Evolutionary conservation across 2,329 filamentous ascomycete genomes (phyloP).

Genomic region (Aspergillus fumigatus): DNA sequence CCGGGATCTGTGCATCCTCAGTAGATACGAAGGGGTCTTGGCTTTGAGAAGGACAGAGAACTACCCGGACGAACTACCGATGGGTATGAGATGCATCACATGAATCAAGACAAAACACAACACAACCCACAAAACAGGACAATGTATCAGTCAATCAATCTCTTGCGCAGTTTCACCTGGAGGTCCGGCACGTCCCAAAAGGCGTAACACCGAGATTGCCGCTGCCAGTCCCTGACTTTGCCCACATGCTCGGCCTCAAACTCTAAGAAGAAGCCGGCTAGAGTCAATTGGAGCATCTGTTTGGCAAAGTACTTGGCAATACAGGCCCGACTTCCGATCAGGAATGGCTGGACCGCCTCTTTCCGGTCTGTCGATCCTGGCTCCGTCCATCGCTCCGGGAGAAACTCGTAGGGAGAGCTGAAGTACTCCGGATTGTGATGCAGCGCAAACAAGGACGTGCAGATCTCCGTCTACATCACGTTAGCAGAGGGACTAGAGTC

Average conservation of each 20-base stretch:
- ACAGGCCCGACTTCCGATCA: conserved; percentile 22
- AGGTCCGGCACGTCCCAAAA: conserved; percentile 25
- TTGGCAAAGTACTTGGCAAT: conserved; percentile 25
- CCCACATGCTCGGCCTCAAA: conserved; percentile 22
- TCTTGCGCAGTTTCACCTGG: conserved; percentile 11
- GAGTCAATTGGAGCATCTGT: conserved; percentile 22
- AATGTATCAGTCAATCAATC: neutral
- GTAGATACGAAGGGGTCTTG: too few relatives aligned
- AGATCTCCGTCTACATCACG: conserved; percentile 19
- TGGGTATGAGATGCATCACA: too few relatives aligned
- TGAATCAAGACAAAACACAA: too few relatives aligned
- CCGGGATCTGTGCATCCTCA: too few relatives aligned
- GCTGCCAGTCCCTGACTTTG: conserved; percentile 19
- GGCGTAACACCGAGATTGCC: conserved; percentile 21
- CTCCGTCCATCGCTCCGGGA: conserved; percentile 32
- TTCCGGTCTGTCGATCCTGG: conserved; percentile 16
- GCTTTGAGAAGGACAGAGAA: neutral
- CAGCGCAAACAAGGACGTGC: conserved; percentile 25
- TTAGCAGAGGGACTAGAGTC: too few relatives aligned
- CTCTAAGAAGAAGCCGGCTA: conserved; percentile 21
- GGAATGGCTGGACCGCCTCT: conserved; percentile 21
- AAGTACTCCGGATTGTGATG: conserved; percentile 31
- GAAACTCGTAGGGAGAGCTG: conserved; percentile 22
- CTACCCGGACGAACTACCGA: neutral
- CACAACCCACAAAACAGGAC: neutral